Percentiles rank a stretch among this genome's conserved stretches.
These are phyloP conservation scores for Colletotrichum tropicicola DNA, from an alignment of 2,329 filamentous ascomycete species.

Conservation along the genomic window DNA sequence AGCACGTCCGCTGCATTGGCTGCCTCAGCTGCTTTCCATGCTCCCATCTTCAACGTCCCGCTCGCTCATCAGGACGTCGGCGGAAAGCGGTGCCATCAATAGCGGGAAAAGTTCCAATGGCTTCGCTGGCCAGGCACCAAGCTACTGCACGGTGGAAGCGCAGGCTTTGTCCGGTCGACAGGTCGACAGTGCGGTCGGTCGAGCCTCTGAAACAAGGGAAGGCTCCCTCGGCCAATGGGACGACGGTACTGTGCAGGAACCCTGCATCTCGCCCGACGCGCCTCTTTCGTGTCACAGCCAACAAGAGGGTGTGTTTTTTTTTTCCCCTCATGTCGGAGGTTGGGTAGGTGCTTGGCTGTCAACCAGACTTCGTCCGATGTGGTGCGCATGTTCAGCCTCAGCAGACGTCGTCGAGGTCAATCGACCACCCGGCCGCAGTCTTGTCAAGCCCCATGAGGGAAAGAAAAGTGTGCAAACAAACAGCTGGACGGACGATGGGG, in stretches of 20 bases:
- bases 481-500: constrained; percentile 1
- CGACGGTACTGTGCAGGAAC: neutral
- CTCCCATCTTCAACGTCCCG: neutral
- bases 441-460: neutral
- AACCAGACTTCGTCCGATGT: constrained; percentile 12
- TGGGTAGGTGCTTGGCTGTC: constrained; percentile 11
- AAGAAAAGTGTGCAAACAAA: neutral
- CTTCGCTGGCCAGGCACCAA: neutral
- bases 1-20: neutral
- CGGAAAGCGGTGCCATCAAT: neutral
- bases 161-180: constrained; percentile 14
- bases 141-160: neutral
- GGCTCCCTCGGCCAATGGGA: constrained; percentile 15
- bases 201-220: constrained; percentile 14
- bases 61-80: neutral
- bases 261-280: constrained; percentile 8
- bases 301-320: neutral
- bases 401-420: neutral
- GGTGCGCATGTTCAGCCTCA: too few species aligned
- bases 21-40: neutral
- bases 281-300: constrained; percentile 10
- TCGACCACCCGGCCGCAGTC: too few species aligned
- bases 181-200: neutral
- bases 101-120: neutral
- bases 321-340: neutral